Conservation (phyloP, 768 basidiomycete genomes). For the Phaeolepiota aurea region DNA sequence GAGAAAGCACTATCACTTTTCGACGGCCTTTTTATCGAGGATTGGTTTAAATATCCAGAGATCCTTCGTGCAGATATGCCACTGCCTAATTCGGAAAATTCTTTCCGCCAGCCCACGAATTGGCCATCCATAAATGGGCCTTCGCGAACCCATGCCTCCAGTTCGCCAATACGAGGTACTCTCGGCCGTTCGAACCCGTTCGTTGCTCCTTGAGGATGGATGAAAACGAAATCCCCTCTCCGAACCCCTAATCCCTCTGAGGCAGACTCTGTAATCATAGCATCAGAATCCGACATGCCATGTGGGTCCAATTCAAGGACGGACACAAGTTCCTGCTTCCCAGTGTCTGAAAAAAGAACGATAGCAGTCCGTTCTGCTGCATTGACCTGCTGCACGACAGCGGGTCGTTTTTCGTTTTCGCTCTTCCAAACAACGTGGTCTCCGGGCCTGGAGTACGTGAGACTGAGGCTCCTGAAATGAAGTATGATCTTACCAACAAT, state of each 20-base stretch:
- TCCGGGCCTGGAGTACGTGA: conserved; percentile 63
- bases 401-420: conserved; percentile 58
- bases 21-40: conserved; percentile 32
- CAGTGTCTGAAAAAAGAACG: conserved; percentile 49
- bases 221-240: conserved; percentile 78
- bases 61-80: conserved; percentile 40
- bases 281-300: conserved; percentile 48
- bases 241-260: conserved; percentile 70
- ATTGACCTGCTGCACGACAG: conserved; percentile 74
- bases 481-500: conserved; percentile 59
- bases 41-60: conserved; percentile 27
- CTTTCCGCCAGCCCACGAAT: conserved; percentile 63
- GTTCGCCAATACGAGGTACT: conserved; percentile 80
- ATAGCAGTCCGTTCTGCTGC: conserved; percentile 62
- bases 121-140: conserved; percentile 40
- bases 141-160: conserved; percentile 75
- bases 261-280: conserved; percentile 26
- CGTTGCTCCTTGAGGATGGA: conserved; percentile 59
- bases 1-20: conserved; percentile 33
- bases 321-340: conserved; percentile 57
- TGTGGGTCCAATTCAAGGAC: conserved; percentile 87
- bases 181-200: conserved; percentile 65
- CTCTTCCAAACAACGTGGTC: conserved; percentile 82
- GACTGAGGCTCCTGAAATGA: conserved; percentile 4
- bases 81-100: conserved; percentile 59